Conservation (phyloP, 192 early-diverging fungal species). For the Backusella psychrophila region DNA sequence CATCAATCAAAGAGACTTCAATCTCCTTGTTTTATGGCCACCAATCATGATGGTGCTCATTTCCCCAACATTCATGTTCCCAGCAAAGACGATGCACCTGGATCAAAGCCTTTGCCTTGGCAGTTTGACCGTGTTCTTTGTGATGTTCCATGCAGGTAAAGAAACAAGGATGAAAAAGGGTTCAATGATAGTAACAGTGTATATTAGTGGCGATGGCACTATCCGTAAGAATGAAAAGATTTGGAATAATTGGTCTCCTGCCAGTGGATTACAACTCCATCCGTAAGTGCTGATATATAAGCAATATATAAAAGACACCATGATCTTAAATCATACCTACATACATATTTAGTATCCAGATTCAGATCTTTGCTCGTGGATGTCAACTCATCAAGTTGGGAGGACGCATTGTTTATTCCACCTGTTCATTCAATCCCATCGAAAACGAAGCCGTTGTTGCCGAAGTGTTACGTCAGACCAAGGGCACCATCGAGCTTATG, state of each 20-base stretch:
- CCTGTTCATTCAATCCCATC: conserved; percentile 97
- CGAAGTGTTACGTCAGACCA: conserved; percentile 63
- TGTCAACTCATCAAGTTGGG: conserved; percentile 85
- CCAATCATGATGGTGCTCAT: conserved; percentile 91
- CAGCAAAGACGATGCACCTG: background rate
- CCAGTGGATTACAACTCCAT: conserved; percentile 78
- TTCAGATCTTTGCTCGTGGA: conserved; percentile 86
- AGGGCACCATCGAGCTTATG: conserved; percentile 74
- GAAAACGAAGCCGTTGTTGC: conserved; percentile 98
- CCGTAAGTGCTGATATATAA: conserved; percentile 32
- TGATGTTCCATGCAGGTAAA: conserved; percentile 89
- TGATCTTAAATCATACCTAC: too few relatives aligned
- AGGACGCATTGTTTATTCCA: conserved; percentile 95
- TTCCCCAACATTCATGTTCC: conserved; percentile 74
- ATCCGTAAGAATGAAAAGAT: conserved; percentile 93
- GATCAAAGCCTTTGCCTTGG: conserved; percentile 5
- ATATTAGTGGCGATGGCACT: conserved; percentile 88
- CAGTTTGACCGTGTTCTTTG: conserved; percentile 96
- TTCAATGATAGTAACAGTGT: too few relatives aligned
- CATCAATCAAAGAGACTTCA: conserved; percentile 94
- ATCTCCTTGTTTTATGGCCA: conserved; percentile 90
- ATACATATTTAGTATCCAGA: conserved; percentile 55
- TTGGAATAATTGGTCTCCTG: conserved; percentile 85
- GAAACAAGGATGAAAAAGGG: background rate
- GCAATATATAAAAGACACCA: background rate